Conservation (phyloP, 1,284 basidiomycete species). For the Moesziomyces aphidis region DNA sequence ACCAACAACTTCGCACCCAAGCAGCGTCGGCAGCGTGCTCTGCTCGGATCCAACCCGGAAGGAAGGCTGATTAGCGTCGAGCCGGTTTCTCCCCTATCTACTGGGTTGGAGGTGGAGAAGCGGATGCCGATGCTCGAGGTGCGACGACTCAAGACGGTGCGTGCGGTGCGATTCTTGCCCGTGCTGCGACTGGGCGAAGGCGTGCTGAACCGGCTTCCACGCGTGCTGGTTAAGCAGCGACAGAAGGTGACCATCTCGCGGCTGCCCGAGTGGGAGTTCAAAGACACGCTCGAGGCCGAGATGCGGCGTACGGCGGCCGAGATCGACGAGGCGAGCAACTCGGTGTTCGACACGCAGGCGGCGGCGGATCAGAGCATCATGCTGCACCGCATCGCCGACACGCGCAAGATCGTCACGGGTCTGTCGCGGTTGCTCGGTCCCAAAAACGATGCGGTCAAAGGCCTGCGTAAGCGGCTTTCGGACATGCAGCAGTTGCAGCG, state of each 20-base stretch:
- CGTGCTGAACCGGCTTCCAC: slow-evolving; percentile 26
- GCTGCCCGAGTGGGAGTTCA: slow-evolving; percentile 46
- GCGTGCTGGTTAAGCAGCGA: slow-evolving; percentile 35
- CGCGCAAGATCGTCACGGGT: slow-evolving; percentile 84
- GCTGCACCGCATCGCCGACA: slow-evolving; percentile 80
- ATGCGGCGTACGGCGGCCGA: slow-evolving; percentile 52
- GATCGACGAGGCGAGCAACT: slow-evolving; percentile 47
- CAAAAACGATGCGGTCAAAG: slow-evolving; percentile 85
- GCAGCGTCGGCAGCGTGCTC: slow-evolving; percentile 38
- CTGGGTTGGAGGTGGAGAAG: slow-evolving; percentile 35
- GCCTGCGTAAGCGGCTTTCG: slow-evolving; percentile 78
- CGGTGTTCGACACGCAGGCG: slow-evolving; percentile 52
- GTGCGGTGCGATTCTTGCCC: slow-evolving; percentile 21
- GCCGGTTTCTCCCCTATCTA: slow-evolving; percentile 18
- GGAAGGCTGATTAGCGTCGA: slow-evolving; percentile 48
- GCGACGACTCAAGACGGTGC: slow-evolving; percentile 44
- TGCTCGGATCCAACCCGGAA: slow-evolving; percentile 40
- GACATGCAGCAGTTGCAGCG: slow-evolving; percentile 67
- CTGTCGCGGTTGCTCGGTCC: slow-evolving; percentile 80
- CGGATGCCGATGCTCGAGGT: slow-evolving; percentile 44
- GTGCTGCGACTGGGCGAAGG: slow-evolving; percentile 13
- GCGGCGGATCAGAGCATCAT: slow-evolving; percentile 69
- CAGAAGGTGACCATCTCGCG: slow-evolving; percentile 48
- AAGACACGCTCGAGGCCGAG: slow-evolving; percentile 40
- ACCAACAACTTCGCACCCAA: slow-evolving; percentile 47